Evolutionary conservation across 2,329 filamentous ascomycete species (phyloP).

Genomic region (Byssochlamys sp.): DNA sequence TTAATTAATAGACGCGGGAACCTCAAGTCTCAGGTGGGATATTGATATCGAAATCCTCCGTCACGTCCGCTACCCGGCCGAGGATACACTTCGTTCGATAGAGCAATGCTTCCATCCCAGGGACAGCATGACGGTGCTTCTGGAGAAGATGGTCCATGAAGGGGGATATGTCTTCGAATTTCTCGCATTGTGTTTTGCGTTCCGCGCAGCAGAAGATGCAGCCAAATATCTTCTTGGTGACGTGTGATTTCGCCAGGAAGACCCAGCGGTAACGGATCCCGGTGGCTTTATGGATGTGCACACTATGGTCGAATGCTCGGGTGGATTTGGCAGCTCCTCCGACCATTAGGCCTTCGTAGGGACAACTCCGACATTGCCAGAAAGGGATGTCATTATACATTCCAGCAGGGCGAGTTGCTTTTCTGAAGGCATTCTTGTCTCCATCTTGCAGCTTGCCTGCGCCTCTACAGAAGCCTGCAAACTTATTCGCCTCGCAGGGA

Average conservation of each 20-base stretch:
- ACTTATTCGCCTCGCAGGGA: conserved; percentile 26
- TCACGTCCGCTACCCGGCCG: conserved; percentile 27
- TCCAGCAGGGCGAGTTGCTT: conserved; percentile 14
- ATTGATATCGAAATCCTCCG: conserved; percentile 42
- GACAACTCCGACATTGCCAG: conserved; percentile 35
- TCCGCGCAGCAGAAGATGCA: conserved; percentile 41
- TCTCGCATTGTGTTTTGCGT: conserved; percentile 21
- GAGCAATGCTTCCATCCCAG: conserved; percentile 26
- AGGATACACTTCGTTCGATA: conserved; percentile 36
- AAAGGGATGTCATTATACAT: conserved; percentile 23
- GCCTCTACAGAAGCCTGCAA: conserved; percentile 38
- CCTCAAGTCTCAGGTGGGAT: conserved; percentile 20
- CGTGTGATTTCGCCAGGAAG: conserved; percentile 41
- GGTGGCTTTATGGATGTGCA: conserved; percentile 17
- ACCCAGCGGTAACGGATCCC: conserved; percentile 38
- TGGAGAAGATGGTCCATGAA: conserved; percentile 39
- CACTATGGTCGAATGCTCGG: conserved; percentile 19
- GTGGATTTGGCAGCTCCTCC: conserved; percentile 9
- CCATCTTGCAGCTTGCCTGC: conserved; percentile 32
- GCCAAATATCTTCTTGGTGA: conserved; percentile 28
- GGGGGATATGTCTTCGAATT: conserved; percentile 30
- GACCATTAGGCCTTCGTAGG: conserved; percentile 31
- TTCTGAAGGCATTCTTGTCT: conserved; percentile 23
- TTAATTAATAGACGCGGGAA: neutral
- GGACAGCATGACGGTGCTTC: conserved; percentile 17